Evolutionary conservation across 1,284 basidiomycete species (phyloP), one percentile per base, ranked within the genome.

Genomic region (Apiotrichum sp.): DNA sequence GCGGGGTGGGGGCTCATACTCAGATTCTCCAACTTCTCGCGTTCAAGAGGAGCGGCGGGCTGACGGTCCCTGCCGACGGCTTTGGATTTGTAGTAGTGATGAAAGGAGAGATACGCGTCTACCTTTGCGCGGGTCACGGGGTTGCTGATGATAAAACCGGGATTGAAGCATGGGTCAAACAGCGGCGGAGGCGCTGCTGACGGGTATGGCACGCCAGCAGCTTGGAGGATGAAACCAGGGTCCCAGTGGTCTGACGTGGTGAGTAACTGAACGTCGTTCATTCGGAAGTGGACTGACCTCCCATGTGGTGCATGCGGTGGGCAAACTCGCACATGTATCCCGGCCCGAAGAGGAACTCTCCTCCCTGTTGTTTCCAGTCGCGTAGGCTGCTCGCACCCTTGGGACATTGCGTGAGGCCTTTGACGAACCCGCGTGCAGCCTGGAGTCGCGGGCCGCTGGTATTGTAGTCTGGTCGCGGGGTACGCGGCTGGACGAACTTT

Each of bases 261-360:
- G 36, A n/a, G 10, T 9, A 3, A 22, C 7, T 7, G 6, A 35
- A 16, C 11, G 32, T 3, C 6, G 9, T 6, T n/a, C 10, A 16
- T 31, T 33, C 9, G 8, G 9, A 2, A 33, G 10, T 29, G 8
- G 9, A 45, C 45, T 35, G 14, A 47, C 36, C 47, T 38, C 45
- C 45, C 14, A 35, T 35, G 14, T 35, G 33, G 33, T 35, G 11
- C 76, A 77, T 77, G 13, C 75, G 65, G 54, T 76, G 75, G 3
- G 74, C 74, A 57, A 76, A 76, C 6, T 70, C 65, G 58, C 71
- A 73, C 13, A 60, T 62, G 49, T 62, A 67, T 1, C 69, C 67
- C 1, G 69, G 66, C 0, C 57, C 56, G 9, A 76, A 58, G 33
- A 75, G 62, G 57, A 75, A 75, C 57, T 77, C 75, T 36, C 76